Base-by-base conservation (phyloP, 2,329 filamentous ascomycete species). In the Bipolaris bicolor region DNA sequence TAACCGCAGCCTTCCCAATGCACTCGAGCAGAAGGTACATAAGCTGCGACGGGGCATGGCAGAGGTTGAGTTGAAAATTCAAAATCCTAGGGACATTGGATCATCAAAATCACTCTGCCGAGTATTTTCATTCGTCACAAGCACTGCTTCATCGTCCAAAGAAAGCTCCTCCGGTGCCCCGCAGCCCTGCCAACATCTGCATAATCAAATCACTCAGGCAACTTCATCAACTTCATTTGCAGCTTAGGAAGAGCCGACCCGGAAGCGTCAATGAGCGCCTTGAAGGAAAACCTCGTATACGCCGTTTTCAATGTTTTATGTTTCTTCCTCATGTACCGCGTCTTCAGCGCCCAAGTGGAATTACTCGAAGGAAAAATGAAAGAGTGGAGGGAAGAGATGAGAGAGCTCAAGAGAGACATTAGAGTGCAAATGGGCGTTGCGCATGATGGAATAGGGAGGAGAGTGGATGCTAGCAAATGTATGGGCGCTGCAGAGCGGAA, bases 301-400 rank as follows among this genome's bases (percentile, higher is more conserved):
- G 48, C 48, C 10, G 16, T 9, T 6, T 41, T 50, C 26, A 50
- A 50, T 6, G 48, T 37, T 20, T 10, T 50, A 11, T 50, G 18
- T 29, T 50, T 50, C 18, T 33, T 50, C 16, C n/a, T 50, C 18
- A 16, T 50, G 24, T 50, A 50, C 10, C 48, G 48, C 18, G n/a
- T 50, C 7, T 50, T 50, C 24, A 50, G 36, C 37, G 48, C 48
- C 2, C 48, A 50, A 13, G 48, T 50, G 1, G 39, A 41, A 41
- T 22, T 31, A 6, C 26, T 50, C 1, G 48, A 50, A 24, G 33
- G 11, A 10, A 31, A 24, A 41, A 33, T 50, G 16, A 18, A 16
- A 22, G 37, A 33, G 6, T 33, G 22, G 24, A 20, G 37, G 24
- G n/a, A 13, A 10, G 48, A 50, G 7, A 22, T 50, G 11, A 20